These are phyloP conservation scores for Thraustochytrium sp. DNA, from an alignment of 352 stramenopile genomes.

Conservation along the genomic window DNA sequence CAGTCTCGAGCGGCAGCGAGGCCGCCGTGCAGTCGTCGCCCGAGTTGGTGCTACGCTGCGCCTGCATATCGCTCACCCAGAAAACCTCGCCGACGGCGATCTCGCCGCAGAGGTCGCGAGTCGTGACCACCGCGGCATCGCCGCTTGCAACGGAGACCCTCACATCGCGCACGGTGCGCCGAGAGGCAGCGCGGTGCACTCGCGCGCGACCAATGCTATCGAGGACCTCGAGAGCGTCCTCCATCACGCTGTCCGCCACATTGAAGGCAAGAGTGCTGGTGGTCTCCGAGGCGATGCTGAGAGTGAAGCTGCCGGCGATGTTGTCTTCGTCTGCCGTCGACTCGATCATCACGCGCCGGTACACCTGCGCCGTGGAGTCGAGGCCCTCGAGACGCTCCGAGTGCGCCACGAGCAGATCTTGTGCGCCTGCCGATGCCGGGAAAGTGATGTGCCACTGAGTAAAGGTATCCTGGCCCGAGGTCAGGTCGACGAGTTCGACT, in stretches of 20 bases:
- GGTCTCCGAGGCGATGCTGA: slow-evolving; percentile 58
- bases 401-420: slow-evolving; percentile 52
- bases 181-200: slow-evolving; percentile 48
- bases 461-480: not conserved
- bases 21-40: slow-evolving; percentile 16
- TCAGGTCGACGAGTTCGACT: slow-evolving; percentile 50
- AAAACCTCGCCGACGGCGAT: slow-evolving; percentile 41
- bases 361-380: slow-evolving; percentile 57
- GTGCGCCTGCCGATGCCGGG: not conserved
- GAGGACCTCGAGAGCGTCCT: slow-evolving; percentile 58
- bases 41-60: not conserved
- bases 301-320: slow-evolving; percentile 55
- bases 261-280: slow-evolving; percentile 57
- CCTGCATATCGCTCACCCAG: slow-evolving; percentile 50
- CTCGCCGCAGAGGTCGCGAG: slow-evolving; percentile 37
- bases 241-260: slow-evolving; percentile 56
- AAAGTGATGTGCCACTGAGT: slow-evolving; percentile 41
- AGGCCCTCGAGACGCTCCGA: slow-evolving; percentile 57
- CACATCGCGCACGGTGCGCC: not conserved
- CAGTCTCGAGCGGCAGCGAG: slow-evolving; percentile 42
- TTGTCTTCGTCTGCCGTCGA: slow-evolving; percentile 53
- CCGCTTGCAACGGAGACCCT: not conserved
- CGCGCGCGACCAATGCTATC: slow-evolving; percentile 57
- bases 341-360: slow-evolving; percentile 57
- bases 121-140: not conserved